Base-by-base conservation (phyloP, 2,329 filamentous ascomycete species). In the Diaporthe humulicola region DNA sequence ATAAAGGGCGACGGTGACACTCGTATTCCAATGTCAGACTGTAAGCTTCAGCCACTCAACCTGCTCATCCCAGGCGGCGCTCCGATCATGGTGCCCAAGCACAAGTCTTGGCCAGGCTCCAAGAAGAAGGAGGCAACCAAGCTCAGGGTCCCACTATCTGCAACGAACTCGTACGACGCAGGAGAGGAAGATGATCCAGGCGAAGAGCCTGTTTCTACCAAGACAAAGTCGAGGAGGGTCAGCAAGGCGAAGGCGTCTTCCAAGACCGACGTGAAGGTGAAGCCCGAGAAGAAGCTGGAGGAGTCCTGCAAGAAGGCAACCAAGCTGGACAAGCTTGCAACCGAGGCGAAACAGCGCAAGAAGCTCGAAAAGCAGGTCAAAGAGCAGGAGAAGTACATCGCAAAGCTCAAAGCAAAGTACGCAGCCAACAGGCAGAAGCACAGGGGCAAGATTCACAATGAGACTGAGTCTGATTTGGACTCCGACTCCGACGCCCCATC, bases 1-100 rank as follows among this genome's bases (percentile, higher is more conserved):
- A 72, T 76, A 17, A 71, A 69, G 15, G 57, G 57, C 73, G 48
- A 66, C 8, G 42, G 19, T 15, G 30, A 25, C 38, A 52, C 48
- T 10, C 75, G 75, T 30, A 28, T 73, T 42, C 40, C 70, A 12
- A 28, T 73, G 4, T 67, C 48, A 3, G 73, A 76, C 48, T 75
- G 73, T 54, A 58, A 71, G 38, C 30, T 76, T 17, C 58, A 76
- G 61, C 73, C 73, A 15, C 73, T 75, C 42, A 76, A 76, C 38
- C 36, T 76, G 7, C 40, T 76, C 38, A 64, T 76, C 42, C 74
- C 74, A 33, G 74, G 74, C 7, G 38, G 56, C 42, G 70, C 66
- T 8, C 75, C 75, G 3, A 48, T 76, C 64, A 28, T 76, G 28
- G 73, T 76, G 4, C 75, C 75, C 42, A 76, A 73, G 8, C 19